Conservation (phyloP, 768 basidiomycete species). For the Calocera cornea region DNA sequence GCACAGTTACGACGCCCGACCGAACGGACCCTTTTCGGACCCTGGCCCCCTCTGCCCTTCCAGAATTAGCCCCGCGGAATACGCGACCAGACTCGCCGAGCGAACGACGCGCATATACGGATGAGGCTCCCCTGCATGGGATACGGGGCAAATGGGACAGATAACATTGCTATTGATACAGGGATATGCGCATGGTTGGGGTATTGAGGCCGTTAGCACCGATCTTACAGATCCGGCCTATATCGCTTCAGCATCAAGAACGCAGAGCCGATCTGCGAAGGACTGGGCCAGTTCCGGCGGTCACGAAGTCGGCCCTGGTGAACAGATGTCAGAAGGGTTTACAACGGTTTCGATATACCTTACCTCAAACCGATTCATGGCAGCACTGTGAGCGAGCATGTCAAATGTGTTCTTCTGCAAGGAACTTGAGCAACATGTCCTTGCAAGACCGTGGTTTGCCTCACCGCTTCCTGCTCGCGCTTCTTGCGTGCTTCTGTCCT, state of each 20-base stretch:
- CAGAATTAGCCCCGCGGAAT: not conserved
- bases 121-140: not conserved
- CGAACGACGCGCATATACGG: no score
- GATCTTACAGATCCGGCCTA: not conserved
- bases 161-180: not conserved
- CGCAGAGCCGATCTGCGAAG: not conserved
- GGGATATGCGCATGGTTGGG: not conserved
- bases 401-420: conserved; percentile 19
- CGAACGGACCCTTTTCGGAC: not conserved
- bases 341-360: not conserved
- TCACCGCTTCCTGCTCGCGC: not conserved
- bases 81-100: not conserved
- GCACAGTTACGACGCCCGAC: not conserved
- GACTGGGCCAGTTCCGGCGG: not conserved
- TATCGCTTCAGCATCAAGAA: not conserved
- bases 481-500: not conserved
- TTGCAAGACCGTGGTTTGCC: not conserved
- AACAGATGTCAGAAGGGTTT: not conserved
- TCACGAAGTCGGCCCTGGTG: not conserved
- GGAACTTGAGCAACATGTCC: not conserved
- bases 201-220: no score
- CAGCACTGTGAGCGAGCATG: conserved; percentile 19
- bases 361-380: conserved; percentile 17
- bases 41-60: not conserved
- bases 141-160: not conserved